phyloP scores from a whole-genome alignment of 1,284 basidiomycete genomes.

The Irpex lacteus region DNA sequence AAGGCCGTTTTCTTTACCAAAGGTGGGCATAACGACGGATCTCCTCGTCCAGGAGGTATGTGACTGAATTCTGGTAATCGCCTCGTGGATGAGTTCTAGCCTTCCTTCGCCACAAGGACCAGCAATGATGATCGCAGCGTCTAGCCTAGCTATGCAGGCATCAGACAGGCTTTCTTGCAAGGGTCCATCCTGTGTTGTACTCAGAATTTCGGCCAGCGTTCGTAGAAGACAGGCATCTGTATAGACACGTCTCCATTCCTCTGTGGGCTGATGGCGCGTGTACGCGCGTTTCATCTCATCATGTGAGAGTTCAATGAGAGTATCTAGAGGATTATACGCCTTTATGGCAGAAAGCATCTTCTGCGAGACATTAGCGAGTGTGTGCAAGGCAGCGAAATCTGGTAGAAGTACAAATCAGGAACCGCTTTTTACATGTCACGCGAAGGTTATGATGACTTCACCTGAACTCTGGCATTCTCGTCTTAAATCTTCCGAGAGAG shows the following conservation, averaged over 20 bases:
- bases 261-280: not conserved
- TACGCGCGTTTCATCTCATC: constrained; percentile 18
- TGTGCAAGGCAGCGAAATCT: not conserved
- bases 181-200: constrained; percentile 21
- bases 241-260: constrained; percentile 58
- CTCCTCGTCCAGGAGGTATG: not conserved
- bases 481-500: not conserved
- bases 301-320: constrained; percentile 24
- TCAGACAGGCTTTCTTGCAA: constrained; percentile 25
- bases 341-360: not conserved
- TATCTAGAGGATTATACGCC: constrained; percentile 15
- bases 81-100: constrained; percentile 54
- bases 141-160: constrained; percentile 57
- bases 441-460: not conserved
- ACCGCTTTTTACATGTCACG: not conserved
- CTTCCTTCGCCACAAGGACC: constrained; percentile 69
- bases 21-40: not conserved
- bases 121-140: constrained; percentile 81
- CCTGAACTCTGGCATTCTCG: not conserved
- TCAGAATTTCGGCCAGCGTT: constrained; percentile 39
- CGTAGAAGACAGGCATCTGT: constrained; percentile 62
- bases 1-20: no score
- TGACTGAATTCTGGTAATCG: constrained; percentile 52
- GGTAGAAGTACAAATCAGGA: not conserved
- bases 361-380: not conserved